These are phyloP conservation scores for Aspergillus chevalieri DNA, from an alignment of 2,329 filamentous ascomycete species.

Conservation along the genomic window DNA sequence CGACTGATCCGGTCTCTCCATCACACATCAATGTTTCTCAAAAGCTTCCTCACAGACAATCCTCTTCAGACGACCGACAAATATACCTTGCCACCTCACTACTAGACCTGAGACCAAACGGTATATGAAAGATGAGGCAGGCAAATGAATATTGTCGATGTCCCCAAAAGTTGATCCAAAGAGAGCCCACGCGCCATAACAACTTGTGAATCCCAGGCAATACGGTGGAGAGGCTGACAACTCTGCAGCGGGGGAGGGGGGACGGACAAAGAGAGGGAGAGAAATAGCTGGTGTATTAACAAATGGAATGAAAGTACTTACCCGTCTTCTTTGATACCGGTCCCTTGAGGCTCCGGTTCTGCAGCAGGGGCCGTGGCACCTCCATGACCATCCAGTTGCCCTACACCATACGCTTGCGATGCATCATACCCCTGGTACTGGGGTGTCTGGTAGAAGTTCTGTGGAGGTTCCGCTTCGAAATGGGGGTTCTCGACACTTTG, in stretches of 20 bases:
- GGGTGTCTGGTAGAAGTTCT: slow-evolving; percentile 15
- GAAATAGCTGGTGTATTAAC: slow-evolving; percentile 5
- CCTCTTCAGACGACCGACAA: no score
- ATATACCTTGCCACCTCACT: slow-evolving; percentile 1
- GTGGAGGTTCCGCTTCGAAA: slow-evolving; percentile 15
- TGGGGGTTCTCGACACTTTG: slow-evolving; percentile 29
- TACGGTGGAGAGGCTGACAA: background rate
- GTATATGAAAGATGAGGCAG: background rate
- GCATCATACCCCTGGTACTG: slow-evolving; percentile 12
- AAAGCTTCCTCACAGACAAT: slow-evolving; percentile 5
- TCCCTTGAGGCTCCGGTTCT: slow-evolving; percentile 33
- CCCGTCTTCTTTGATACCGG: slow-evolving; percentile 79
- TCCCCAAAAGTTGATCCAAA: background rate
- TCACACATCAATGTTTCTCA: background rate
- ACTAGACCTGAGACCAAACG: slow-evolving; percentile 1
- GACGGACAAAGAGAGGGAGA: background rate
- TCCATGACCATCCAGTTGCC: slow-evolving; percentile 13
- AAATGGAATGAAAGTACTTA: slow-evolving; percentile 52
- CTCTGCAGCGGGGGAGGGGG: background rate
- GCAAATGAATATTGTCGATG: background rate
- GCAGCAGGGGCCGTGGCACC: slow-evolving; percentile 14
- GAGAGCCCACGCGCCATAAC: background rate
- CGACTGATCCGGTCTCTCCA: background rate
- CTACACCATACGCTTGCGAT: slow-evolving; percentile 13
- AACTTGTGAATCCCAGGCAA: background rate